Conservation (phyloP, 257 asterid species). For the Primulina tabacum region DNA sequence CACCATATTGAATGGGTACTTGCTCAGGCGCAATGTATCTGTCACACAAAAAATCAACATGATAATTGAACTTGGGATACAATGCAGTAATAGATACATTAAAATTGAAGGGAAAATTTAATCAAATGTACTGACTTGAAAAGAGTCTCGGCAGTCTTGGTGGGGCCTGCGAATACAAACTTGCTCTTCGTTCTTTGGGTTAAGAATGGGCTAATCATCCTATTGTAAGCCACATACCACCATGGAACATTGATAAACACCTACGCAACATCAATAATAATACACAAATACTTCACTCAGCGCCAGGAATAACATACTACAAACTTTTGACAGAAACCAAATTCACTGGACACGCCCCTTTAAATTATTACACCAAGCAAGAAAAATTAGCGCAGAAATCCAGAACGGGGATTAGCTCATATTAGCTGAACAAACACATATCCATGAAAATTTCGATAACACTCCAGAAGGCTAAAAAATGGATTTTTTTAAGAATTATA, state of each 20-base stretch:
- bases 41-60: constrained; percentile 5
- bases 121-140: constrained; percentile 52
- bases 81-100: neutral
- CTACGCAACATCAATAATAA: constrained; percentile 32
- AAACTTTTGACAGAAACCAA: neutral
- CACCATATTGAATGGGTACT: constrained; percentile 87
- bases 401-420: neutral
- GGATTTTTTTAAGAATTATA: constrained; percentile 18
- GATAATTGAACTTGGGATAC: neutral
- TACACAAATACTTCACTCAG: constrained; percentile 14
- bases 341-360: neutral
- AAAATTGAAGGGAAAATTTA: neutral
- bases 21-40: constrained; percentile 92
- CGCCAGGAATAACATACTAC: neutral
- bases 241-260: constrained; percentile 96
- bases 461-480: neutral
- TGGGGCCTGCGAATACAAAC: constrained; percentile 93
- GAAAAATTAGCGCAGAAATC: neutral
- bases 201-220: constrained; percentile 81
- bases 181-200: constrained; percentile 97
- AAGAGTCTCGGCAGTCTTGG: constrained; percentile 82
- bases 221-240: constrained; percentile 95
- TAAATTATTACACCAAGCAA: neutral
- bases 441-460: neutral
- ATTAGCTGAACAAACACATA: neutral